These are phyloP conservation scores for Stachybotrys elegans DNA, from an alignment of 2,329 filamentous ascomycete genomes.

Conservation along the genomic window DNA sequence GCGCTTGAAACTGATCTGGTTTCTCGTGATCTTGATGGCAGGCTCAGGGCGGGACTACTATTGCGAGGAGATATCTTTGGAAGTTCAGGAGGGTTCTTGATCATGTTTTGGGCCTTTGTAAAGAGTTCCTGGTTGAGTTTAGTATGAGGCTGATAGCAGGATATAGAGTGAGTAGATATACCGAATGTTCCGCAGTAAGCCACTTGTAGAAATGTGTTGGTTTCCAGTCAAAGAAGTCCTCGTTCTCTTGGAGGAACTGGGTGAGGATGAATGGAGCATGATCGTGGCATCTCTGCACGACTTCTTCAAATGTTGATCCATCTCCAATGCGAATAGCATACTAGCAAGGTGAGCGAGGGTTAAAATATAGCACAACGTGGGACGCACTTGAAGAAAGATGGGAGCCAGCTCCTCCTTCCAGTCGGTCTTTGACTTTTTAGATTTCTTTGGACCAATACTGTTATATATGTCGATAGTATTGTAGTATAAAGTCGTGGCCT, in stretches of 20 bases:
- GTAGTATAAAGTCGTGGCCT: conserved; percentile 62
- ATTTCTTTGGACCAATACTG: conserved; percentile 19
- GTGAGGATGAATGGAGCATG: conserved; percentile 48
- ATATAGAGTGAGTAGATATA: conserved; percentile 20
- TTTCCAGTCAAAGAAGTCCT: conserved; percentile 32
- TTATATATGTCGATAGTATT: conserved; percentile 53
- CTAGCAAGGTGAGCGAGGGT: conserved; percentile 18
- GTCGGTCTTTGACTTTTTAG: conserved; percentile 22
- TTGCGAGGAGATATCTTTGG: conserved; percentile 8
- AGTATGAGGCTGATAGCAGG: conserved; percentile 2
- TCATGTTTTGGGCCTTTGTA: conserved; percentile 14
- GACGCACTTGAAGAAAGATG: conserved; percentile 27
- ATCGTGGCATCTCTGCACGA: conserved; percentile 37
- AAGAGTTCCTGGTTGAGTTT: conserved; percentile 17
- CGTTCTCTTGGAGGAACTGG: conserved; percentile 40
- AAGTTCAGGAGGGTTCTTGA: conserved; percentile 14
- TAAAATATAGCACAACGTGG: not conserved
- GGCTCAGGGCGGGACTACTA: conserved; percentile 1
- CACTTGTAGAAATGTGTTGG: conserved; percentile 44
- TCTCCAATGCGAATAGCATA: conserved; percentile 50
- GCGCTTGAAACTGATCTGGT: too few relatives aligned
- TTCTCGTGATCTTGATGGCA: too few relatives aligned
- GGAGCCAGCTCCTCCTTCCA: conserved; percentile 20
- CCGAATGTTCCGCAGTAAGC: conserved; percentile 35
- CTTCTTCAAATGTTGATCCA: conserved; percentile 46